Percentiles rank a stretch among this genome's conserved stretches.
Evolutionary conservation across 352 stramenopile genomes (phyloP).

Genomic region (Saprolegnia diclina): DNA sequence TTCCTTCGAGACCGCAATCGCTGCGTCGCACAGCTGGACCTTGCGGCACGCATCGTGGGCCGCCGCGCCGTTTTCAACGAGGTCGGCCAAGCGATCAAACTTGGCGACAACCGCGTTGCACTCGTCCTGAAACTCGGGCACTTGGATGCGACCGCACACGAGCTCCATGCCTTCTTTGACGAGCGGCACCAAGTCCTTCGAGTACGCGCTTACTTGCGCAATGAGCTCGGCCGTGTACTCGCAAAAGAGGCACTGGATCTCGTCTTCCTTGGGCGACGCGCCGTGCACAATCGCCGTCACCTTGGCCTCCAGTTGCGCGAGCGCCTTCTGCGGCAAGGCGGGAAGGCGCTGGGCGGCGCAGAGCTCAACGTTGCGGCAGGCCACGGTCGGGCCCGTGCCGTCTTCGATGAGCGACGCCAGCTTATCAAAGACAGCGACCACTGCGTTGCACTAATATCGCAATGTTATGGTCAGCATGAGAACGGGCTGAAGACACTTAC

Average conservation of each 20-base stretch:
- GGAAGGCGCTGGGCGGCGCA: not conserved
- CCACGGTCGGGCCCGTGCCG: not conserved
- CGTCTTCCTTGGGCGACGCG: constrained; percentile 34
- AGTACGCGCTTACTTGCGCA: constrained; percentile 38
- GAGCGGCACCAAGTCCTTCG: constrained; percentile 44
- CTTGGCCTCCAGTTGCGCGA: constrained; percentile 9
- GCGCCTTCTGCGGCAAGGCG: not conserved
- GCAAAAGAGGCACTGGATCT: constrained; percentile 66
- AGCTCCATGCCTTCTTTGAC: constrained; percentile 66
- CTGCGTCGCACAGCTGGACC: constrained; percentile 11
- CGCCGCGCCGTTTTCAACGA: constrained; percentile 10
- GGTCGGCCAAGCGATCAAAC: constrained; percentile 16
- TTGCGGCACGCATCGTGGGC: constrained; percentile 11
- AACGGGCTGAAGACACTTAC: not conserved
- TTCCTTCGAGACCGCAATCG: not conserved
- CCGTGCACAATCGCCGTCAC: constrained; percentile 29
- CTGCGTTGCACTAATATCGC: constrained; percentile 15
- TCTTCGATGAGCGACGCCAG: constrained; percentile 8
- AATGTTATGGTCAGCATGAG: not conserved
- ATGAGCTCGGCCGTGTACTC: constrained; percentile 70
- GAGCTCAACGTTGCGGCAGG: constrained; percentile 6
- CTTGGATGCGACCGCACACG: constrained; percentile 61
- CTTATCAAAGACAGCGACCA: constrained; percentile 18
- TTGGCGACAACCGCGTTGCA: constrained; percentile 17
- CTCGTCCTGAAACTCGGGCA: constrained; percentile 33